phyloP scores from a whole-genome alignment of 108 stramenopile species.

The Nannochloropsis oceanica region DNA sequence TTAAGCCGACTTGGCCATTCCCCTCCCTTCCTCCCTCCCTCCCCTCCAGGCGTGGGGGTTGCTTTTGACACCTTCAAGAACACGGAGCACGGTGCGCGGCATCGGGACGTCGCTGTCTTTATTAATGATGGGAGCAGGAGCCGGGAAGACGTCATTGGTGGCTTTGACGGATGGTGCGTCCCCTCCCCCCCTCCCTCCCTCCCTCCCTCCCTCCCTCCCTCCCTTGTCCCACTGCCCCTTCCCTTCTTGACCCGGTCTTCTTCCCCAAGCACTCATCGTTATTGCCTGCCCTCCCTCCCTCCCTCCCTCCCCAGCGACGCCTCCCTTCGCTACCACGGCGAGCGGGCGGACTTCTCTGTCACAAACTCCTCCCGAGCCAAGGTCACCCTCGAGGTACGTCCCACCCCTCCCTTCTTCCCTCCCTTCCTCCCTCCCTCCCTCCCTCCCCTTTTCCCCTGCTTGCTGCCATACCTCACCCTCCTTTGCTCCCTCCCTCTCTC shows the following conservation, averaged over 20 bases:
- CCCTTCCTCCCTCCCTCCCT: neutral
- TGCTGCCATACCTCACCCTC: neutral
- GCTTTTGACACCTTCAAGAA: conserved; percentile 44
- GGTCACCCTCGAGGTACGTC: neutral
- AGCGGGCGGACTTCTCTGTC: conserved; percentile 35
- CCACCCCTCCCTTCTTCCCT: neutral
- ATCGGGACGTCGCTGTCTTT: conserved; percentile 37
- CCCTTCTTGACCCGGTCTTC: neutral
- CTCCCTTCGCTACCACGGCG: conserved; percentile 30
- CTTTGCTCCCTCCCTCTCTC: neutral
- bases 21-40: neutral
- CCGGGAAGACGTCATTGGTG: neutral
- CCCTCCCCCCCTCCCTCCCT: neutral
- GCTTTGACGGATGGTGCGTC: neutral
- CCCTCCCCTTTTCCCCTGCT: neutral
- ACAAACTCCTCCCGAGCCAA: conserved; percentile 16
- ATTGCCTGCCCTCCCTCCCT: neutral
- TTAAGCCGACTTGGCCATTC: neutral
- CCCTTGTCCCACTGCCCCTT: neutral
- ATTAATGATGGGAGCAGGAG: conserved; percentile 18
- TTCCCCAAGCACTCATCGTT: neutral
- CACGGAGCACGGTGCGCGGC: conserved; percentile 17
- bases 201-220: too few species aligned
- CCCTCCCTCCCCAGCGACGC: conserved; percentile 6
- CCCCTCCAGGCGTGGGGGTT: conserved; percentile 30